A percentile compares a stretch with the other conserved stretches of the same genome.
These are phyloP conservation scores for Guadua angustifolia DNA, from an alignment of 176 grass and related monocot genomes.

Conservation along the genomic window DNA sequence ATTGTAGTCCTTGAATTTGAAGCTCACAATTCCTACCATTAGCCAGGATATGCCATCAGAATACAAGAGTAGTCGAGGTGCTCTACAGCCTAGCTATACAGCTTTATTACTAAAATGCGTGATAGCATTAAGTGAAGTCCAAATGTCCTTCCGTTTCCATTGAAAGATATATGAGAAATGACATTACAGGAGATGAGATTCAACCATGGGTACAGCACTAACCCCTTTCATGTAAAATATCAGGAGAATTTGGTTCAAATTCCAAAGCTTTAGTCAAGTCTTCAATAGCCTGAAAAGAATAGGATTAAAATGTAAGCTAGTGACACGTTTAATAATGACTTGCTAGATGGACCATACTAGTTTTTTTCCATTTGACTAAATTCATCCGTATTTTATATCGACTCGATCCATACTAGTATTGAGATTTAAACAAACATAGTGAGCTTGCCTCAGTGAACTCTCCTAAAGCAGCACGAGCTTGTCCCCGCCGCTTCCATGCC, in stretches of 20 bases:
- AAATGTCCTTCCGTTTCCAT: not conserved
- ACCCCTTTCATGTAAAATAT: slow-evolving; percentile 99
- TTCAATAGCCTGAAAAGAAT: slow-evolving; percentile 70
- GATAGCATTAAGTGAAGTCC: slow-evolving; percentile 3
- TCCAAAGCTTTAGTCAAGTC: slow-evolving; percentile 94
- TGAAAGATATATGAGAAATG: slow-evolving; percentile 31
- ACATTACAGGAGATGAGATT: slow-evolving; percentile 32
- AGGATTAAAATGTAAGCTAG: slow-evolving; percentile 36
- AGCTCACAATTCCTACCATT: slow-evolving; percentile 95
- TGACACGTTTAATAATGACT: slow-evolving; percentile 22
- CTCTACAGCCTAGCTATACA: not conserved
- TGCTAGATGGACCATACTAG: not conserved
- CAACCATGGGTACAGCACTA: slow-evolving; percentile 34
- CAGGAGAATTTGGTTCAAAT: slow-evolving; percentile 92
- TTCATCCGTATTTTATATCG: not conserved
- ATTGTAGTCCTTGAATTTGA: slow-evolving; percentile 97
- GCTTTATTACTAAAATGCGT: slow-evolving; percentile 31
- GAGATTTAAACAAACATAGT: slow-evolving; percentile 36
- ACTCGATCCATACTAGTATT: slow-evolving; percentile 16
- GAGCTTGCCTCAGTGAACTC: slow-evolving; percentile 75
- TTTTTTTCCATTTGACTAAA: not conserved
- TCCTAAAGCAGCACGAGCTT: slow-evolving; percentile 96
- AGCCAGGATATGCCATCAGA: slow-evolving; percentile 37
- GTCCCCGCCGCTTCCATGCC: slow-evolving; percentile 95
- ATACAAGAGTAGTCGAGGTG: slow-evolving; percentile 41